Conservation (phyloP, 2,329 filamentous ascomycete genomes). For the Beauveria scarabaeidicola region DNA sequence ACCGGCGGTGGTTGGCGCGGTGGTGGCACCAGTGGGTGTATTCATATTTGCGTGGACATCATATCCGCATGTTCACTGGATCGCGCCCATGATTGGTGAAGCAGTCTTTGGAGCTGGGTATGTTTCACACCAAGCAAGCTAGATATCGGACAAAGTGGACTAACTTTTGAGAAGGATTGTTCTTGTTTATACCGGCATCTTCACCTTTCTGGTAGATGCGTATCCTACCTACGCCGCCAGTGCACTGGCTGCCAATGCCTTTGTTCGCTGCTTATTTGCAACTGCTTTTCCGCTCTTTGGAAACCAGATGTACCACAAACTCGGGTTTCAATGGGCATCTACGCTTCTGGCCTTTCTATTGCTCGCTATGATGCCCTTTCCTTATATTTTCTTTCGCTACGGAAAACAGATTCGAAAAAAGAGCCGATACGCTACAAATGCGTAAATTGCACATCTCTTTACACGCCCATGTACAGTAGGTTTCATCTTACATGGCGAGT, state of each 20-base stretch:
- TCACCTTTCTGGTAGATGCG: constrained; percentile 75
- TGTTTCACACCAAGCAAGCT: constrained; percentile 25
- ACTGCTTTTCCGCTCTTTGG: constrained; percentile 63
- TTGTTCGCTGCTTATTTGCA: constrained; percentile 63
- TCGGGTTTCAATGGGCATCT: constrained; percentile 65
- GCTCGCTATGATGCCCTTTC: constrained; percentile 54
- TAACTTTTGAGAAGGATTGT: constrained; percentile 47
- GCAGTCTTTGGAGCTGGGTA: constrained; percentile 63
- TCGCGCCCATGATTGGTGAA: constrained; percentile 65
- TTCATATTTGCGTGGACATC: constrained; percentile 89
- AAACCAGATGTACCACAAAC: constrained; percentile 58
- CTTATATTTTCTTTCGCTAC: constrained; percentile 53
- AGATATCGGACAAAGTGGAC: neutral
- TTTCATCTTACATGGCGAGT: neutral
- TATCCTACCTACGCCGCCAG: constrained; percentile 68
- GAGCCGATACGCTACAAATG: constrained; percentile 42
- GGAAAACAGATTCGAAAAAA: constrained; percentile 47
- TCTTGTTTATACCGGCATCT: constrained; percentile 73
- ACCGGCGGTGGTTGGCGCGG: constrained; percentile 62
- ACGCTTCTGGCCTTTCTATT: constrained; percentile 53
- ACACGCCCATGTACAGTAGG: neutral
- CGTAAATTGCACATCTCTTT: neutral
- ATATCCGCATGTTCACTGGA: constrained; percentile 66
- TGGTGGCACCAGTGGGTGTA: constrained; percentile 70
- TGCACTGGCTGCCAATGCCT: constrained; percentile 76